Conservation (phyloP, 345 rosid genomes). For the Hirschfeldia incana region DNA sequence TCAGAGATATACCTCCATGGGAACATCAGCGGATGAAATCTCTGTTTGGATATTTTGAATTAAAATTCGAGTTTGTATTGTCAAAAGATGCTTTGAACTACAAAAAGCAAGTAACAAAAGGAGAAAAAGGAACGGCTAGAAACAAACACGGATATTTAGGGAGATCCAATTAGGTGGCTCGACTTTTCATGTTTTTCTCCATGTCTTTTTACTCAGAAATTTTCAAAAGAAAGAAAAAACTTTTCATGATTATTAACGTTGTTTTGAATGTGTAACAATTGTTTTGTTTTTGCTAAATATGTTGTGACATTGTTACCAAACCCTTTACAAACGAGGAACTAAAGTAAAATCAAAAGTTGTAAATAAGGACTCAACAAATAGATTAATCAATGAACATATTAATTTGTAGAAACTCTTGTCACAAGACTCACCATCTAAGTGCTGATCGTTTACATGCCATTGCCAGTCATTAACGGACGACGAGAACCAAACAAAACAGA, state of each 20-base stretch:
- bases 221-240: background rate
- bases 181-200: constrained; percentile 35
- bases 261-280: background rate
- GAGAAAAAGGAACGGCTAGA: constrained; percentile 38
- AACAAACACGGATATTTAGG: constrained; percentile 44
- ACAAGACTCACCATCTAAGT: background rate
- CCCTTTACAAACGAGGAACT: too few relatives aligned
- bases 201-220: background rate
- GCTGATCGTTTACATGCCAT: background rate
- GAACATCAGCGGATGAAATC: background rate
- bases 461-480: background rate
- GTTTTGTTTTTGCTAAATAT: background rate
- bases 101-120: constrained; percentile 22
- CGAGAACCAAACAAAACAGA: background rate
- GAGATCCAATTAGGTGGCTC: constrained; percentile 41
- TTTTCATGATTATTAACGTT: background rate
- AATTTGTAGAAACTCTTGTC: background rate
- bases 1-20: background rate
- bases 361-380: background rate
- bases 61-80: background rate
- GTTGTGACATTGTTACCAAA: too few relatives aligned
- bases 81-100: background rate
- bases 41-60: background rate
- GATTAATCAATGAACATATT: background rate
- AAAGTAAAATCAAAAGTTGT: background rate